These are phyloP conservation scores for Candida glaebosa DNA, from an alignment of 805 yeast genomes.

Conservation along the genomic window DNA sequence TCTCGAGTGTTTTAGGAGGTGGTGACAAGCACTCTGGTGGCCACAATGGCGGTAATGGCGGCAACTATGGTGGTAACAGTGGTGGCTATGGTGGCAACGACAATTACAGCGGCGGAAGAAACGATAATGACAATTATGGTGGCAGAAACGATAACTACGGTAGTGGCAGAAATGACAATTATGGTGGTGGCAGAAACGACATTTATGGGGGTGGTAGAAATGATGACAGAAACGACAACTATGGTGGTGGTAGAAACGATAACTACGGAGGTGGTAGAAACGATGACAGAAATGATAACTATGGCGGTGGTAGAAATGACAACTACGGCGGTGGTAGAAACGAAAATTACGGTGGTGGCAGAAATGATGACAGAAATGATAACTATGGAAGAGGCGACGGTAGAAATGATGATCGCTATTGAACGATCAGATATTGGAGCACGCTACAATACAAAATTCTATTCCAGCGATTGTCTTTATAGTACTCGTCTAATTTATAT, in stretches of 20 bases:
- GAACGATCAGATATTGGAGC: too few relatives aligned
- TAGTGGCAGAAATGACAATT: background rate
- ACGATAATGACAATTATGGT: background rate
- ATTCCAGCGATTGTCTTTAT: background rate
- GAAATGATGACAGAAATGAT: background rate
- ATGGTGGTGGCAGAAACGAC: background rate
- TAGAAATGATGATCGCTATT: background rate
- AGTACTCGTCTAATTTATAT: background rate
- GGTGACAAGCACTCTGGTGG: background rate
- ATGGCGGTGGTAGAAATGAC: background rate
- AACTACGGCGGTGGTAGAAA: background rate
- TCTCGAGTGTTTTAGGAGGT: constrained; percentile 2
- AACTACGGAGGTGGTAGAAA: background rate
- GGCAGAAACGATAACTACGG: constrained; percentile 1
- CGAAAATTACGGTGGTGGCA: background rate
- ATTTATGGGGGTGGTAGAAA: background rate
- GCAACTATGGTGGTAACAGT: background rate
- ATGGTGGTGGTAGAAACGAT: background rate
- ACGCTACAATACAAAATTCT: too few relatives aligned
- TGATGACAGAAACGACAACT: background rate
- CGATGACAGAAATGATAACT: background rate
- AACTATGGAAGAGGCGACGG: background rate
- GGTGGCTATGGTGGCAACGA: background rate
- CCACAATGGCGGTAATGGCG: background rate
- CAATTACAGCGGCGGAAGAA: background rate